Base-by-base conservation (phyloP, 208 protist genomes). In the Dictyostelium gargantuum region DNA sequence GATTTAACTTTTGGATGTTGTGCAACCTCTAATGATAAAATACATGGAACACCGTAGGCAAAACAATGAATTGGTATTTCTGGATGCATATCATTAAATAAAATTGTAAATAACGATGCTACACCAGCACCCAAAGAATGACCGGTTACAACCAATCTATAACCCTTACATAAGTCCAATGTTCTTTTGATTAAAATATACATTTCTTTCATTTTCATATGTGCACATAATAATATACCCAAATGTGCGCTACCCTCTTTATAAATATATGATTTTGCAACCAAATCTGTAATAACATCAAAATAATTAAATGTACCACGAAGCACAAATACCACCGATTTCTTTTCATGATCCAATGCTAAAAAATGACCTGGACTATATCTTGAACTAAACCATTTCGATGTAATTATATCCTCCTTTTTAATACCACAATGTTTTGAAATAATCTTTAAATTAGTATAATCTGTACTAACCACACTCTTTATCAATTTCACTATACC, bases 161-260 rank as follows among this genome's bases (percentile, higher is more conserved):
- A 92, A 0, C 56, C 52, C 21, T 76, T 58, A 68, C 76, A 15
- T 21, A 52, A 8, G 1, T 76, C 19, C 13, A 91, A 44, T 4
- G 73, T 46, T 44, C 73, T 84, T 1, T 84, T 8, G 1, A 94
- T 75, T 21, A 94, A 17, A 5, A 17, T 13, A 29, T 91, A 81
- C 32, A 91, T 42, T 23, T 85, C 56, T n/a, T 82, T 56, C n/a
- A 91, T 46, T 35, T 94, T 94, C 81, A 82, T 94, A 44, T 94
- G 81, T 21, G 70, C 72, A 63, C 84, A 91, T 21, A 85, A 42
- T 29, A 94, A 32, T 6, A 94, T 94, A 32, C 91, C 91, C 56
- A 84, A 72, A 68, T 94, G 92, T 40, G 84, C 77, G 0, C 26
- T 15, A 32, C 84, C 84, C 40, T 91, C 92, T 26, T 56, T 63